Base-by-base conservation (phyloP, 2,329 filamentous ascomycete genomes). In the Diplodia sapinea region DNA sequence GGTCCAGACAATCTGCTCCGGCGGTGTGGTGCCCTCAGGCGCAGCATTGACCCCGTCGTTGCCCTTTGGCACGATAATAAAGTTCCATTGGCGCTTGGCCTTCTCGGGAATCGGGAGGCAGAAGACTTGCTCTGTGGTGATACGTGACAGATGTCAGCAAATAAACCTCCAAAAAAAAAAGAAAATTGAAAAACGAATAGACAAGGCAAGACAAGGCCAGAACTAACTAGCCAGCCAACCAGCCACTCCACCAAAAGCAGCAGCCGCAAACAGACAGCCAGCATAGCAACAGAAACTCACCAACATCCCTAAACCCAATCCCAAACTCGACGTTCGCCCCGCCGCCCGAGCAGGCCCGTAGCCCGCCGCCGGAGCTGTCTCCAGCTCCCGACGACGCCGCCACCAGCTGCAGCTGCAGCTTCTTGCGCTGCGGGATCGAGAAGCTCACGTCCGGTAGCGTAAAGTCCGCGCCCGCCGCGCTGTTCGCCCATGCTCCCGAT, bases 81-180 rank as follows among this genome's bases (percentile, higher is more conserved):
- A 89, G 71, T 87, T 88, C 77, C 86, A 86, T 72, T 88, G 86
- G 66, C 85, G 84, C 69, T 88, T 85, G 4, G 86, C 83, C 73
- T 89, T 89, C 72, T 89, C 88, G 5, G 88, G 88, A 2, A 89
- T 84, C 0, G 87, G 87, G 49, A 89, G 80, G 71, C 86, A 88
- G 70, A 89, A 81, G 61, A 86, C 80, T 73, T 89, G 84, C 64
- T 86, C 86, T 80, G 52, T 12, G 26, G 31, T 47, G 8, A 20
- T 26, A 31, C 29, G 23, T 54, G 11, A 52, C 17, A 38, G 54
- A n/a, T 13, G 66, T 68, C 31, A 70, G 68, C 26, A 26, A 26
- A 26, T 26, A 26, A 26, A 26, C 26, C 26, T 4, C 31, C 8
- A 49, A 59, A 15, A 33, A 20, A 29, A 49, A 36, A n/a, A n/a